These are phyloP conservation scores for Colletotrichum sansevieriae DNA, from an alignment of 2,329 filamentous ascomycete species.

Conservation along the genomic window DNA sequence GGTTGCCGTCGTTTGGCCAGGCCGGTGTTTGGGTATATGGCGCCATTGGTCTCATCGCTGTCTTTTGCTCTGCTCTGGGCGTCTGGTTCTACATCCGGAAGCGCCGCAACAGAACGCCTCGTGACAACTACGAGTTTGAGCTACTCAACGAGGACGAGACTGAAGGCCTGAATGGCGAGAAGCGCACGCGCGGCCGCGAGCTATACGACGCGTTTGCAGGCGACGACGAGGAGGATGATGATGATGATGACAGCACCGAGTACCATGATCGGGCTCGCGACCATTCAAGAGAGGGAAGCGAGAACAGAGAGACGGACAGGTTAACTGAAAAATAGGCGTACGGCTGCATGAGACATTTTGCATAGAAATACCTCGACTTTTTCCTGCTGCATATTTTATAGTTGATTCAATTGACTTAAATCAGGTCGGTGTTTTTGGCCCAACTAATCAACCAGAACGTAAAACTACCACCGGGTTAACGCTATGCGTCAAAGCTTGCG, in stretches of 20 bases:
- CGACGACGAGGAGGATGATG: conserved; percentile 81
- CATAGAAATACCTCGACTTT: conserved; percentile 35
- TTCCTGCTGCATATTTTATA: conserved; percentile 45
- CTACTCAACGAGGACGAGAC: conserved; percentile 87
- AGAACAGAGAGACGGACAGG: conserved; percentile 36
- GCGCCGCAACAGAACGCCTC: conserved; percentile 79
- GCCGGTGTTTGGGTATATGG: conserved; percentile 97
- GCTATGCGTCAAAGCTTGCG: conserved; percentile 5
- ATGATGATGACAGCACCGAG: conserved; percentile 61
- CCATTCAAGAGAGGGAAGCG: conserved; percentile 42
- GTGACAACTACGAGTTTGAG: conserved; percentile 94
- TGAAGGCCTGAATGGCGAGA: conserved; percentile 65
- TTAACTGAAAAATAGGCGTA: conserved; percentile 42
- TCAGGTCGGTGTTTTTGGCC: conserved; percentile 22
- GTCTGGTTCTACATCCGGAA: conserved; percentile 85
- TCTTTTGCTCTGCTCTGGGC: conserved; percentile 86
- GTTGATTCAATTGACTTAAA: conserved; percentile 40
- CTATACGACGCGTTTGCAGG: conserved; percentile 98
- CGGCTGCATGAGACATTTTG: conserved; percentile 27
- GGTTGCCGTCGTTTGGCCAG: conserved; percentile 89
- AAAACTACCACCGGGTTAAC: background rate
- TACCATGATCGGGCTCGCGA: conserved; percentile 48
- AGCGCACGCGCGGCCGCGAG: conserved; percentile 81
- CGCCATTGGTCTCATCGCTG: conserved; percentile 82
- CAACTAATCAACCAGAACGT: conserved; percentile 19